A percentile compares a stretch with the other conserved stretches of the same genome.
phyloP scores from a whole-genome alignment of 2,329 filamentous ascomycete species.

The Cytospora chrysosperma region DNA sequence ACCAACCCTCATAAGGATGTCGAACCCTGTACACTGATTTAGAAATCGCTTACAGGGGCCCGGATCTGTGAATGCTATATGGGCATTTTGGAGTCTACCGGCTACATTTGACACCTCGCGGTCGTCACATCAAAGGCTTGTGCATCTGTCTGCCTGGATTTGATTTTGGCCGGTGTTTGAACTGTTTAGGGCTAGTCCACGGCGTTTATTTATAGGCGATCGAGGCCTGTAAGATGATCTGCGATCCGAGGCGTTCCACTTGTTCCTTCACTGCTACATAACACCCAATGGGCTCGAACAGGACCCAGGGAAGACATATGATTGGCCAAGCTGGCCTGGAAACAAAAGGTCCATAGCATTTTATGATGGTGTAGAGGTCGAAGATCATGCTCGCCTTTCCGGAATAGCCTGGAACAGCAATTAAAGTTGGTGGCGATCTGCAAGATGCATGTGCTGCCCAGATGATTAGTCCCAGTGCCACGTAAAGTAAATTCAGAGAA shows the following conservation, averaged over 20 bases:
- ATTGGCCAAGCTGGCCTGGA: neutral
- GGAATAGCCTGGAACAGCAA: too few relatives aligned
- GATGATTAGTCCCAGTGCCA: too few relatives aligned
- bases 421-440: too few relatives aligned
- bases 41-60: neutral
- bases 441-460: too few relatives aligned
- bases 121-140: neutral
- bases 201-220: neutral
- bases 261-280: neutral
- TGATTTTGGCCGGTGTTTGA: neutral
- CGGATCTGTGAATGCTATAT: neutral
- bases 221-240: neutral
- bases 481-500: too few relatives aligned
- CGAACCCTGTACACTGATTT: neutral
- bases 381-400: neutral
- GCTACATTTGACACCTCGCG: neutral
- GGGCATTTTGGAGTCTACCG: neutral
- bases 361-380: neutral
- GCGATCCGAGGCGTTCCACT: neutral
- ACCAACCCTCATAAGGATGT: neutral
- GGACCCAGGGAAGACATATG: neutral
- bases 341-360: neutral
- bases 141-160: neutral
- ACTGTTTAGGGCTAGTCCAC: neutral
- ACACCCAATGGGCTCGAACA: neutral